Evolutionary conservation across 202 grass and related monocot genomes (phyloP).

Genomic region (Digitaria exilis): DNA sequence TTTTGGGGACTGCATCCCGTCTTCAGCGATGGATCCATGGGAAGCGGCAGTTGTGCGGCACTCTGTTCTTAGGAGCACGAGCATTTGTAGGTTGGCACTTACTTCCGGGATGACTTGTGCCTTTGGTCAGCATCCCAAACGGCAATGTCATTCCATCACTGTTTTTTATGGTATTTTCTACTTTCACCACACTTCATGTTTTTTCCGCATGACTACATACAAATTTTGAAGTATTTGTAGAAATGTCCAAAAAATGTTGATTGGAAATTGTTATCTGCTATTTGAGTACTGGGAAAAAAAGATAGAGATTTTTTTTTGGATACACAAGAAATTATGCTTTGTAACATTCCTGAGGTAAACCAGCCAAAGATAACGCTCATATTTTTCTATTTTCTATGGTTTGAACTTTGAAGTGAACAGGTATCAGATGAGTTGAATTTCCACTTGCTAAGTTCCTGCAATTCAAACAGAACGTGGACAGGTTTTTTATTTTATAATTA

Average conservation of each 20-base stretch:
- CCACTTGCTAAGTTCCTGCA: background rate
- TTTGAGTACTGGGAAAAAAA: background rate
- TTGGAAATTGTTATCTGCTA: background rate
- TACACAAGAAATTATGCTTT: background rate
- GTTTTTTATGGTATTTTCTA: background rate
- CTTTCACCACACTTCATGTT: background rate
- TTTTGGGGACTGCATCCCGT: background rate
- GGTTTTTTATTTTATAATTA: background rate
- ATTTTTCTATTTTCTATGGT: background rate
- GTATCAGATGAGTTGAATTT: background rate
- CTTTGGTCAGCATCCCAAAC: background rate
- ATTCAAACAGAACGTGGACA: background rate
- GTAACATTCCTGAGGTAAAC: background rate
- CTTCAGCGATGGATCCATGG: background rate
- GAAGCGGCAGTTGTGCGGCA: background rate
- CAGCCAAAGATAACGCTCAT: no score
- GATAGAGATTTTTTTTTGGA: background rate
- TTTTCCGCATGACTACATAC: background rate
- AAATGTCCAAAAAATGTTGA: background rate
- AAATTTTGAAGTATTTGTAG: background rate
- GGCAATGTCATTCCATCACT: background rate
- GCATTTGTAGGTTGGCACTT: slow-evolving; percentile 13
- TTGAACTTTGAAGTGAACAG: background rate
- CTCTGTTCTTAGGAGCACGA: slow-evolving; percentile 7
- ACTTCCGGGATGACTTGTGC: background rate